Conservation (phyloP, 1,284 basidiomycete genomes). For the Chondrostereum purpureum region DNA sequence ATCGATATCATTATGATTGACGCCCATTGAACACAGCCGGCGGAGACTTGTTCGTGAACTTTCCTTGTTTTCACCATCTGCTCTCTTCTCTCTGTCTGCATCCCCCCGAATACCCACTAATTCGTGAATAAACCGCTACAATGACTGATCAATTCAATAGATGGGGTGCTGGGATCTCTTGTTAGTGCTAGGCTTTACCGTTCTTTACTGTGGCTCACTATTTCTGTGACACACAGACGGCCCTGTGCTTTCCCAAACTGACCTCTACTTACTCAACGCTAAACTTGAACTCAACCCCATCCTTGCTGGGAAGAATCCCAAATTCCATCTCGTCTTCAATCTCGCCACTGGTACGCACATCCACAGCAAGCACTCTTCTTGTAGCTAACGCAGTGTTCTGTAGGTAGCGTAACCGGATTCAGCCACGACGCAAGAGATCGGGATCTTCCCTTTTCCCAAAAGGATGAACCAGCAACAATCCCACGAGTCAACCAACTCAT, state of each 20-base stretch:
- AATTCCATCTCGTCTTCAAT: slow-evolving; percentile 68
- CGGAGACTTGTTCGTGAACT: not conserved
- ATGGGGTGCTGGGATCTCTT: slow-evolving; percentile 17
- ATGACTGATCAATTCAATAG: slow-evolving; percentile 13
- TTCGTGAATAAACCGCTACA: too few relatives aligned
- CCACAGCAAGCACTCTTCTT: not conserved
- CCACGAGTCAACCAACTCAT: slow-evolving; percentile 70
- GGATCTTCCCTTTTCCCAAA: slow-evolving; percentile 55
- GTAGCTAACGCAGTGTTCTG: not conserved
- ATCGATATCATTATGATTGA: not conserved
- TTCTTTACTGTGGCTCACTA: not conserved
- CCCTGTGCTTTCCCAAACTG: slow-evolving; percentile 67
- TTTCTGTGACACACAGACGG: slow-evolving; percentile 44
- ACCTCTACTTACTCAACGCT: slow-evolving; percentile 64
- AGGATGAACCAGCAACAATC: slow-evolving; percentile 73
- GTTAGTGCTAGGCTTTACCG: slow-evolving; percentile 10
- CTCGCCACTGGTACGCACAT: slow-evolving; percentile 48
- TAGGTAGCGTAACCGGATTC: slow-evolving; percentile 52
- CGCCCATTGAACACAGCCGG: not conserved
- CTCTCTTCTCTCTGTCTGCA: not conserved
- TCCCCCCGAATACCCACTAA: too few relatives aligned
- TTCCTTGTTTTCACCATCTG: not conserved
- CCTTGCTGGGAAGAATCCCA: slow-evolving; percentile 39
- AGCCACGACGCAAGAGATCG: slow-evolving; percentile 51
- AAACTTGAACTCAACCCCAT: slow-evolving; percentile 68